These are phyloP conservation scores for Melampsora americana DNA, from an alignment of 1,284 basidiomycete genomes.

Conservation along the genomic window DNA sequence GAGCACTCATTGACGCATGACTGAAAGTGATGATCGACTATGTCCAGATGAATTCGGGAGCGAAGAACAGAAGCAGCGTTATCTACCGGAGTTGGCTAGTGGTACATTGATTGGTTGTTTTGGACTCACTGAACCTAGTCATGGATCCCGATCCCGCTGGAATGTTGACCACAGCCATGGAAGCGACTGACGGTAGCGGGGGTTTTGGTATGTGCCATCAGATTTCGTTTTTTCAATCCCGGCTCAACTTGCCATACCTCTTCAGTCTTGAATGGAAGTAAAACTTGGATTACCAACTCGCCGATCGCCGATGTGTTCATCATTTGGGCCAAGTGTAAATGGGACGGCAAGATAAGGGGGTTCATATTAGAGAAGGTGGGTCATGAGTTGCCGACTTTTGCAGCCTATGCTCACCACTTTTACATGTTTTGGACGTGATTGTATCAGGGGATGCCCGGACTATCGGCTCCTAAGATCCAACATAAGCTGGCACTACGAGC, in stretches of 20 bases:
- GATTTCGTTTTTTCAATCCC: no score
- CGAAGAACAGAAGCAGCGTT: slow-evolving; percentile 85
- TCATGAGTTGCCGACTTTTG: neutral
- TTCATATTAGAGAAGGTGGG: slow-evolving; percentile 83
- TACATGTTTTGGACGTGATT: slow-evolving; percentile 17
- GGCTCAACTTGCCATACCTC: neutral
- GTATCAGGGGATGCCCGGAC: slow-evolving; percentile 71
- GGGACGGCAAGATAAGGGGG: slow-evolving; percentile 86
- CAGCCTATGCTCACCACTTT: slow-evolving; percentile 2
- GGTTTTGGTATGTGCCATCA: slow-evolving; percentile 76
- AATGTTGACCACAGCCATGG: slow-evolving; percentile 89
- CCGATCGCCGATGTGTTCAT: slow-evolving; percentile 67
- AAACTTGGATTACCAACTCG: slow-evolving; percentile 77
- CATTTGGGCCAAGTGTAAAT: slow-evolving; percentile 90
- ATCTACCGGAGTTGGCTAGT: slow-evolving; percentile 76
- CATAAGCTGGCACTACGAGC: slow-evolving; percentile 88
- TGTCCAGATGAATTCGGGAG: slow-evolving; percentile 80
- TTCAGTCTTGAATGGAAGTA: slow-evolving; percentile 42
- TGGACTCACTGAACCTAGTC: slow-evolving; percentile 92
- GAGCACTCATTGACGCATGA: neutral
- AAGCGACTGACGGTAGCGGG: slow-evolving; percentile 63
- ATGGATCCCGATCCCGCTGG: slow-evolving; percentile 88
- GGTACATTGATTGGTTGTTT: slow-evolving; percentile 91
- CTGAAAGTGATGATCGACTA: neutral
- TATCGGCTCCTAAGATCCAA: slow-evolving; percentile 81